Evolutionary conservation across 169 alveolate species (phyloP), one percentile per base, ranked within the genome.

Genomic region (Amoebophrya sp.): DNA sequence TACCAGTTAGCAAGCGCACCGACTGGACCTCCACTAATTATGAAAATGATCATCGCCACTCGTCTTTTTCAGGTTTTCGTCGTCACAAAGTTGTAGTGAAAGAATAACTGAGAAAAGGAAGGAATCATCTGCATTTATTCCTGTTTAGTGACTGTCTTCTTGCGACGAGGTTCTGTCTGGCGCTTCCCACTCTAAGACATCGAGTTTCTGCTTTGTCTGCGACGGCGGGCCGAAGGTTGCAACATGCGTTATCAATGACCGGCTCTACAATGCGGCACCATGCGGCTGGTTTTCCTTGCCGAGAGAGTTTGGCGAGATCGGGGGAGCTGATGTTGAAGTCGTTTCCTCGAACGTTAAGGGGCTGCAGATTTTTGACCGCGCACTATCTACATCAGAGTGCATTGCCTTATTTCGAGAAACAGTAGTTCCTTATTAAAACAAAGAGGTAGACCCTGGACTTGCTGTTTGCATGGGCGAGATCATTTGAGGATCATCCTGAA

Each of bases 221-320:
- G 83, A 65, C 83, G 83, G 83, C 33, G 83, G 83, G 33, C 83
- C 83, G 83, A 65, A 65, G 83, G 83, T 65, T 1, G 83, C 83
- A 6, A 65, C 33, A 1, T 65, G 83, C 83, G 83, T 65, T 1
- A 36, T 65, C 3, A 65, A 65, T 36, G 2, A 65, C 10, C 18
- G 83, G 83, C 83, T 65, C 38, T 65, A 65, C 83, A 65, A 65
- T 36, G 33, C 3, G 83, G 83, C 83, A 36, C 83, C 83, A 6
- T 65, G 83, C 83, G 83, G 83, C 33, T 65, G 83, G 83, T 29
- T 26, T 1, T 65, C n/a, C n/a, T 65, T 65, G 3, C 83, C 83
- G 83, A 29, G 83, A 36, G 83, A 65, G 33, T 65, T 65, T 36
- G 83, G 83, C 10, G 83, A 65, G 83, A 26, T 65, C 33, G 83